Conservation (phyloP, 2,329 filamentous ascomycete species). For the Dryadomyces quercivorus region DNA sequence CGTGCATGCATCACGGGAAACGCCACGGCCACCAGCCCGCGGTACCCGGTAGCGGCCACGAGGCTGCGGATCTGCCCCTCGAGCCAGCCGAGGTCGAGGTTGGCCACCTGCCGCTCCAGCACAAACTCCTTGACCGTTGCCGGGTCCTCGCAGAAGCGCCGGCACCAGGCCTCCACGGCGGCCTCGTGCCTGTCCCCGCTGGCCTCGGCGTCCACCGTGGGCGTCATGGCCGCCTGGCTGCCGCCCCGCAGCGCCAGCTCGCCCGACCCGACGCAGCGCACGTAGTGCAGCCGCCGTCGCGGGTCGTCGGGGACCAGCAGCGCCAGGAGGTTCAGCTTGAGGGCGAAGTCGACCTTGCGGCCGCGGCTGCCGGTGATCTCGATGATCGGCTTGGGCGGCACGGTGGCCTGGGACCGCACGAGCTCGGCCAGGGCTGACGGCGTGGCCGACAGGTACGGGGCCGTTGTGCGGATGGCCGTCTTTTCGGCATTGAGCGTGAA, state of each 20-base stretch:
- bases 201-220: slow-evolving; percentile 33
- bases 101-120: slow-evolving; percentile 39
- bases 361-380: slow-evolving; percentile 33
- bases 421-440: slow-evolving; percentile 31
- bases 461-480: slow-evolving; percentile 33
- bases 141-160: slow-evolving; percentile 32
- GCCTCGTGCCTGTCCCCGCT: slow-evolving; percentile 8
- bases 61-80: slow-evolving; percentile 41
- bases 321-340: slow-evolving; percentile 42
- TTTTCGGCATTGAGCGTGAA: slow-evolving; percentile 38
- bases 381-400: slow-evolving; percentile 43
- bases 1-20: slow-evolving; percentile 38
- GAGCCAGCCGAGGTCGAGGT: slow-evolving; percentile 41
- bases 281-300: slow-evolving; percentile 35
- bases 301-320: slow-evolving; percentile 36
- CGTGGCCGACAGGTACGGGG: slow-evolving; percentile 35
- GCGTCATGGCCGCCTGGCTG: slow-evolving; percentile 21
- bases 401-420: slow-evolving; percentile 33
- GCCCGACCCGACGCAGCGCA: slow-evolving; percentile 34
- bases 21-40: slow-evolving; percentile 33
- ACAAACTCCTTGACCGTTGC: slow-evolving; percentile 34
- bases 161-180: slow-evolving; percentile 37
- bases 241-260: slow-evolving; percentile 40
- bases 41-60: slow-evolving; percentile 35
- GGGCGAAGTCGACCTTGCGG: slow-evolving; percentile 35